Conservation (phyloP, 164 flowering plant species). For the Annona cherimola region DNA sequence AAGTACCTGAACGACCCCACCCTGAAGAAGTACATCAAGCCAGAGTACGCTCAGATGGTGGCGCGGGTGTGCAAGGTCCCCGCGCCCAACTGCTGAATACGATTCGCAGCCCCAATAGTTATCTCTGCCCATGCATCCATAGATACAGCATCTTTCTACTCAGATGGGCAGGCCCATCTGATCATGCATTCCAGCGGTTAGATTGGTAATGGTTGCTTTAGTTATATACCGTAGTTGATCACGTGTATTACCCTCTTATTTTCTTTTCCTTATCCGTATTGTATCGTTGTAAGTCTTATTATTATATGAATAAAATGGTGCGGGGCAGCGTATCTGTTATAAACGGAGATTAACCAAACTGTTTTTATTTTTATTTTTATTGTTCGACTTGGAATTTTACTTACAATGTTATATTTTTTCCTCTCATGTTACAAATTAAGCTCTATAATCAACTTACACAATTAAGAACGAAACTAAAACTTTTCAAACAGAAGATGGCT, state of each 20-base stretch:
- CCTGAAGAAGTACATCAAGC: background rate
- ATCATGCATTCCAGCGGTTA: background rate
- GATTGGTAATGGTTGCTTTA: background rate
- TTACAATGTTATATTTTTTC: too few species aligned
- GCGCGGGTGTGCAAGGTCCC: background rate
- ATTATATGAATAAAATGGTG: background rate
- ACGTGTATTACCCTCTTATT: background rate
- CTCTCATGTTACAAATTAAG: too few species aligned
- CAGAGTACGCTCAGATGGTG: background rate
- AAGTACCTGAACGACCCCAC: conserved; percentile 6
- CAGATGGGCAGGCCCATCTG: background rate
- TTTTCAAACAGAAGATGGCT: too few species aligned
- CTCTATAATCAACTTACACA: too few species aligned
- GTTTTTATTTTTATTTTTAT: too few species aligned
- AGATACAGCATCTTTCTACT: background rate
- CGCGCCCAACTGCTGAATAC: conserved; percentile 6
- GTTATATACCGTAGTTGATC: background rate
- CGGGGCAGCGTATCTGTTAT: too few species aligned
- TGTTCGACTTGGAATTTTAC: too few species aligned
- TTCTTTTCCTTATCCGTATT: background rate
- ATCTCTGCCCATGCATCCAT: background rate
- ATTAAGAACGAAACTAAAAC: too few species aligned
- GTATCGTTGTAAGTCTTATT: too few species aligned
- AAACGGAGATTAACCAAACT: too few species aligned
- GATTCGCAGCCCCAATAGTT: background rate